These are phyloP conservation scores for Colletotrichum sansevieriae DNA, from an alignment of 2,329 filamentous ascomycete genomes.

Conservation along the genomic window DNA sequence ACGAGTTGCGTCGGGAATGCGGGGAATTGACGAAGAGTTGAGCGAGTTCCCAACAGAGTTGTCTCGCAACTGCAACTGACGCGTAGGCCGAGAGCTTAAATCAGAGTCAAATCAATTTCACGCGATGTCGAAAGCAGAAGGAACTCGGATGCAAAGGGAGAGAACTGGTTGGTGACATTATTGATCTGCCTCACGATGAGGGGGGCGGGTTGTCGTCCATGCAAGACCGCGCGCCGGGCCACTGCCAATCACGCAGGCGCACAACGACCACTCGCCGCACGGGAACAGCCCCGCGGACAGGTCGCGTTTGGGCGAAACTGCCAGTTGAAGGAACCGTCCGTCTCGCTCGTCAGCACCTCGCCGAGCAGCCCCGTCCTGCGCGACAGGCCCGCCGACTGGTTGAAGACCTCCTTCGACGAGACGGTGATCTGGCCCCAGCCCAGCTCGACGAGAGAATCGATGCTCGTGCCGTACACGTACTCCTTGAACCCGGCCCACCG, in stretches of 20 bases:
- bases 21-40: too few relatives aligned
- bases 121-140: not conserved
- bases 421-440: conserved; percentile 67
- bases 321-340: conserved; percentile 66
- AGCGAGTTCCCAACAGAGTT: too few relatives aligned
- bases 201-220: not conserved
- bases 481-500: conserved; percentile 68
- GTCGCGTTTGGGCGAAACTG: conserved; percentile 57
- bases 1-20: too few relatives aligned
- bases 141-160: not conserved
- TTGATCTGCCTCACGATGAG: not conserved
- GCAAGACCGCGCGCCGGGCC: not conserved
- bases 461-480: conserved; percentile 66
- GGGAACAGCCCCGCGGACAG: conserved; percentile 36
- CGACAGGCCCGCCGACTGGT: conserved; percentile 54
- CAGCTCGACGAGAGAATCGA: conserved; percentile 57
- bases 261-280: conserved; percentile 19
- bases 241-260: conserved; percentile 8
- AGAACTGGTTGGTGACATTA: not conserved
- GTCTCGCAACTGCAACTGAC: not conserved
- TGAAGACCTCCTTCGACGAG: conserved; percentile 60
- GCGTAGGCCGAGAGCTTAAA: not conserved
- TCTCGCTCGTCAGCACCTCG: conserved; percentile 64
- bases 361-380: conserved; percentile 56
- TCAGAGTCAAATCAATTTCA: not conserved